Percentiles rank a stretch among this genome's conserved stretches.
Evolutionary conservation across 768 basidiomycete genomes (phyloP).

Genomic region (Fistulinella prunicolor): DNA sequence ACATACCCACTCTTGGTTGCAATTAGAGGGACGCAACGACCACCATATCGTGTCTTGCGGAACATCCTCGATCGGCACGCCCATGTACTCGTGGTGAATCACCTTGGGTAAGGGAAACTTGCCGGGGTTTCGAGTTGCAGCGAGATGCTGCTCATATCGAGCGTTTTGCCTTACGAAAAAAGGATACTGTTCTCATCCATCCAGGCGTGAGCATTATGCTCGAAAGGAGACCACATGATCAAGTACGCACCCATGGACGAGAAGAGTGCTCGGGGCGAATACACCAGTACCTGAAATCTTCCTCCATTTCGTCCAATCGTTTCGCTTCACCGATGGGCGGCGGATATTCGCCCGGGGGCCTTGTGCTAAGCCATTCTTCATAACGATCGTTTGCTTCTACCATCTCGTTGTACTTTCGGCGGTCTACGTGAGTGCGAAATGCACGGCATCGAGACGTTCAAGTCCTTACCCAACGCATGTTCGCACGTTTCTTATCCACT

Average conservation of each 20-base stretch:
- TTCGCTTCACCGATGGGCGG: conserved; percentile 7
- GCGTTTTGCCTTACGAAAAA: conserved; percentile 3
- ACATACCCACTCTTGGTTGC: conserved; percentile 6
- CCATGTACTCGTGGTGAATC: neutral
- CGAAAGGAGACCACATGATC: neutral
- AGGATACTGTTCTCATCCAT: conserved; percentile 1
- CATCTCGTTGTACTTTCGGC: conserved; percentile 9
- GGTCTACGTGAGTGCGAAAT: too few species aligned
- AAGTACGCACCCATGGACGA: conserved; percentile 11
- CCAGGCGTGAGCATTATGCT: neutral
- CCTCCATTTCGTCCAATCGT: neutral
- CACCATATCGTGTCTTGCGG: conserved; percentile 16
- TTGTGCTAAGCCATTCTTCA: conserved; percentile 15
- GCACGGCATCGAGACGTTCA: too few species aligned
- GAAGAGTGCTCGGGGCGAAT: neutral
- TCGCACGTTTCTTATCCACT: neutral
- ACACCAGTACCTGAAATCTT: conserved; percentile 6
- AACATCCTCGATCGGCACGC: conserved; percentile 11
- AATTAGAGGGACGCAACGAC: conserved; percentile 3
- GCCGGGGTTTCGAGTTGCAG: conserved; percentile 1
- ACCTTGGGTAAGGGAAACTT: conserved; percentile 9
- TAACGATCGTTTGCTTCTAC: conserved; percentile 12
- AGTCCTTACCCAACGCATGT: conserved; percentile 14
- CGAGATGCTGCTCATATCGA: conserved; percentile 11
- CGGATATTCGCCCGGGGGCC: neutral